Conservation (phyloP, 2,329 filamentous ascomycete species). For the Colletotrichum filicis region DNA sequence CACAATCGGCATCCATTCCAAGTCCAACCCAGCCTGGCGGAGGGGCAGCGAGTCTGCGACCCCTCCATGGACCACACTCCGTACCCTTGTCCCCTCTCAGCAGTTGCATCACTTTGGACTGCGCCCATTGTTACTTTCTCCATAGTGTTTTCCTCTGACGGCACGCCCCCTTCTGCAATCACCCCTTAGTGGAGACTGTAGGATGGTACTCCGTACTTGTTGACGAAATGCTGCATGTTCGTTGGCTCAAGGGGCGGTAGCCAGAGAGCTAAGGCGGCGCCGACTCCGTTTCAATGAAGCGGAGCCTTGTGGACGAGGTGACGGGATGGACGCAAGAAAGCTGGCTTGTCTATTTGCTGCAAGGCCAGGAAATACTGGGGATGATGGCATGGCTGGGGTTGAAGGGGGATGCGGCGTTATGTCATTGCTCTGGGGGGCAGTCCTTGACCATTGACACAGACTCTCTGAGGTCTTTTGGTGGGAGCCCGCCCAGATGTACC, state of each 20-base stretch:
- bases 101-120: not conserved
- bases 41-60: not conserved
- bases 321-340: constrained; percentile 21
- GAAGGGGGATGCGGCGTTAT: constrained; percentile 27
- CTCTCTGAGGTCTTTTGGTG: not conserved
- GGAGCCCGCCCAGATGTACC: not conserved
- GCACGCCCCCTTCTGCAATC: not conserved
- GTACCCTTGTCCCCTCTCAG: not conserved
- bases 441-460: constrained; percentile 26
- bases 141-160: not conserved
- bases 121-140: not conserved
- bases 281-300: constrained; percentile 32
- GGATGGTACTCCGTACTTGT: constrained; percentile 19
- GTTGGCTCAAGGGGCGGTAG: constrained; percentile 22
- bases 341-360: constrained; percentile 18
- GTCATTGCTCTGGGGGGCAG: constrained; percentile 27
- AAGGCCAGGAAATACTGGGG: constrained; percentile 16
- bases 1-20: constrained; percentile 24
- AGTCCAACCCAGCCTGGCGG: constrained; percentile 13
- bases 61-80: not conserved
- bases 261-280: constrained; percentile 27
- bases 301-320: constrained; percentile 20
- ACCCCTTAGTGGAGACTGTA: not conserved
- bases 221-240: constrained; percentile 21
- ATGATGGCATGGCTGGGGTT: constrained; percentile 32